Base-by-base conservation (phyloP, 805 yeast genomes). In the Wickerhamomyces sydowiorum region DNA sequence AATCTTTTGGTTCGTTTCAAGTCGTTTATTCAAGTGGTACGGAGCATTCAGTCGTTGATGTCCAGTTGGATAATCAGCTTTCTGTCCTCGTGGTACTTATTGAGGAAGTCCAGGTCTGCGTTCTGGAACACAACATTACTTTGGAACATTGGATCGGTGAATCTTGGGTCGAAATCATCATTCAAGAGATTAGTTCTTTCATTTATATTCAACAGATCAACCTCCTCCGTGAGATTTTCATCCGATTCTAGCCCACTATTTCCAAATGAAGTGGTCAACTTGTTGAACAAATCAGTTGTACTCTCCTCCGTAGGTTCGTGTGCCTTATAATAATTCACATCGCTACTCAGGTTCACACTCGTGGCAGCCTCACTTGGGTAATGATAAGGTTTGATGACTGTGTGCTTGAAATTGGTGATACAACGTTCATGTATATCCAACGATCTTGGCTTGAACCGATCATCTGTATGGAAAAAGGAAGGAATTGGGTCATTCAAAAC, bases 81-180 rank as follows among this genome's bases (percentile, higher is more conserved):
- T 19, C 51, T 37, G 21, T 56, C 61, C 20, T 50, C 53, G 9
- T 42, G 39, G 17, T 46, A 52, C 33, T 40, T 43, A 20, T 47
- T 39, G 28, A 57, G 7, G 22, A 55, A 48, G 17, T 39, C 38
- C 30, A 46, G 23, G 14, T 43, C 41, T 1, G 54, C 48, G 3
- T 34, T 20, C 13, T 47, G 55, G 42, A 46, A 49, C 12, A 45
- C 42, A 18, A 50, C 29, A 1, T 20, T 13, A 12, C 36, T 39
- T 7, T 42, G 41, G 41, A 48, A 56, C 7, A 51, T 34, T 9
- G 57, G 53, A 32, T 55, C 61, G 3, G 32, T 42, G 36, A 29
- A 49, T 21, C 59, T 41, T 21, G 61, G 60, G 38, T 56, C 60
- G 40, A 37, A 54, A 36, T 56, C 61, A 3, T 27, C 27, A 3